Conservation (phyloP, 129 eudicot species). For the Saposhnikovia divaricata region DNA sequence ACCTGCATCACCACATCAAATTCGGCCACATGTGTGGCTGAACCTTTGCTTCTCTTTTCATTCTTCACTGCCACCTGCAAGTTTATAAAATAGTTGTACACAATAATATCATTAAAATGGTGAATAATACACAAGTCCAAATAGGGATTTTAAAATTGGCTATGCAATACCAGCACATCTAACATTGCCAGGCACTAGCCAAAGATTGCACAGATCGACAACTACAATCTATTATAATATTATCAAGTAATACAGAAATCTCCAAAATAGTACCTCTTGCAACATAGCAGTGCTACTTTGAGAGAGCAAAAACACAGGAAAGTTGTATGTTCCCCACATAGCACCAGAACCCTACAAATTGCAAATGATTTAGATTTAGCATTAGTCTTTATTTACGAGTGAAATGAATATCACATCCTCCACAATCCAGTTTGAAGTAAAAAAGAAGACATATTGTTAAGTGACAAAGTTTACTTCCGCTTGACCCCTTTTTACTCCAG, state of each 20-base stretch:
- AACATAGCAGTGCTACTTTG: conserved; percentile 49
- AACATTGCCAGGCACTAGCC: neutral
- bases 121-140: neutral
- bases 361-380: conserved; percentile 5
- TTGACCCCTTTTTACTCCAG: neutral
- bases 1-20: conserved; percentile 97
- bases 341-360: conserved; percentile 81
- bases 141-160: neutral
- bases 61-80: conserved; percentile 54
- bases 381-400: conserved; percentile 11
- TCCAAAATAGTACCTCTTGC: conserved; percentile 49
- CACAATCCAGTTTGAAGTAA: neutral
- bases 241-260: neutral
- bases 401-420: neutral
- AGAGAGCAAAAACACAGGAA: conserved; percentile 90
- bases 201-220: neutral
- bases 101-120: neutral
- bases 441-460: neutral
- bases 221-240: neutral
- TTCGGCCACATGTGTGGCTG: conserved; percentile 69
- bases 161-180: neutral
- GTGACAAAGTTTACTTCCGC: too few species aligned
- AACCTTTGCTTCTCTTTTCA: conserved; percentile 41
- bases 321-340: conserved; percentile 75
- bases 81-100: neutral